Percentiles rank a stretch among this genome's conserved stretches.
Evolutionary conservation across 2,329 filamentous ascomycete species (phyloP).

Genomic region (Penicillium sp.): DNA sequence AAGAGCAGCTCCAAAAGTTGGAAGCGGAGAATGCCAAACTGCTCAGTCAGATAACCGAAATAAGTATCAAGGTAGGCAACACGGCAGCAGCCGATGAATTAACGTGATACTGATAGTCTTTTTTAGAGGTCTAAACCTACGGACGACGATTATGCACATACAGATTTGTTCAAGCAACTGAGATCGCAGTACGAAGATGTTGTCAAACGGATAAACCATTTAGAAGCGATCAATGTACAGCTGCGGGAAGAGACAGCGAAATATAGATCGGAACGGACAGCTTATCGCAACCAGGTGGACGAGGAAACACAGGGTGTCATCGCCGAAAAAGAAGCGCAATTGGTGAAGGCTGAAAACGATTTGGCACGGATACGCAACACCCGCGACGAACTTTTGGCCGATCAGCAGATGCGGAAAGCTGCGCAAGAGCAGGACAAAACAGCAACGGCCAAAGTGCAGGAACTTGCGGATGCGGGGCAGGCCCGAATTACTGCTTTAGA

Average conservation of each 20-base stretch:
- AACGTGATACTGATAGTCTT: background rate
- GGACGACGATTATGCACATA: slow-evolving; percentile 92
- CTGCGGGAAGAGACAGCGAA: slow-evolving; percentile 84
- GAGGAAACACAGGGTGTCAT: slow-evolving; percentile 75
- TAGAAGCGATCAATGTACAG: slow-evolving; percentile 86
- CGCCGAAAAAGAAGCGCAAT: slow-evolving; percentile 78
- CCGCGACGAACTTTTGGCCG: slow-evolving; percentile 83
- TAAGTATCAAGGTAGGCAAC: slow-evolving; percentile 61
- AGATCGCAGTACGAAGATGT: slow-evolving; percentile 91
- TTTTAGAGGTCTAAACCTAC: slow-evolving; percentile 69
- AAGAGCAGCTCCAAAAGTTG: slow-evolving; percentile 82
- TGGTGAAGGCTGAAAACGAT: slow-evolving; percentile 81
- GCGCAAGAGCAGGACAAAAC: slow-evolving; percentile 76
- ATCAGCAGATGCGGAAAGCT: slow-evolving; percentile 78
- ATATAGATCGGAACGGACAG: slow-evolving; percentile 80
- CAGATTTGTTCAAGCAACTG: slow-evolving; percentile 90
- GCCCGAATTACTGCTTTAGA: slow-evolving; percentile 82
- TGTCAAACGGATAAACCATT: slow-evolving; percentile 86
- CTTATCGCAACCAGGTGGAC: slow-evolving; percentile 80
- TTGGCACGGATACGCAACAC: slow-evolving; percentile 81
- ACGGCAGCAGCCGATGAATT: background rate
- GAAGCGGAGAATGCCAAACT: slow-evolving; percentile 76
- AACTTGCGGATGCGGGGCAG: slow-evolving; percentile 78
- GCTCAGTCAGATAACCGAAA: slow-evolving; percentile 77
- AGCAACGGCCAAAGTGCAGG: slow-evolving; percentile 75